Evolutionary conservation across 208 protist species (phyloP).

Genomic region (Herpetomonas samuelpessoai): DNA sequence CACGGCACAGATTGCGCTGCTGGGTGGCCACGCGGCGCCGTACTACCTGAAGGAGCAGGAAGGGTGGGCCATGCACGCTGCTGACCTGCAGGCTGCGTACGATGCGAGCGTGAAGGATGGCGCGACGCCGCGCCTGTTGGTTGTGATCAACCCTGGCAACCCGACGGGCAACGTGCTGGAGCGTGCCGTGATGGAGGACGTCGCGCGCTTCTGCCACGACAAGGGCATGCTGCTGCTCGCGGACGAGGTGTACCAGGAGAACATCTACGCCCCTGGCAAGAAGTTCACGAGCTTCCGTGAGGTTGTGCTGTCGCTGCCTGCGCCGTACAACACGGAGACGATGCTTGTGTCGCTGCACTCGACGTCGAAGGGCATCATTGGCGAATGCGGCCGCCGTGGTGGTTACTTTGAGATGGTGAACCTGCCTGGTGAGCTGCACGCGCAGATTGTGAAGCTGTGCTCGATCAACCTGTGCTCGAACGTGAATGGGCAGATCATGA

Average conservation of each 20-base stretch:
- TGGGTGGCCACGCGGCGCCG: slow-evolving; percentile 85
- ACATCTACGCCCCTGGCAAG: slow-evolving; percentile 92
- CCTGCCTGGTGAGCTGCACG: slow-evolving; percentile 49
- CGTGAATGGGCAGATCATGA: slow-evolving; percentile 93
- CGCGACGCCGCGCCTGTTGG: slow-evolving; percentile 91
- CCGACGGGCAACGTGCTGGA: slow-evolving; percentile 95
- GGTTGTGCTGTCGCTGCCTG: slow-evolving; percentile 62
- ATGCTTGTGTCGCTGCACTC: slow-evolving; percentile 95
- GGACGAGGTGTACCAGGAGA: slow-evolving; percentile 99
- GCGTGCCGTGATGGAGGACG: slow-evolving; percentile 71
- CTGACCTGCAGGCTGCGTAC: slow-evolving; percentile 60
- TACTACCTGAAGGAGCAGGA: slow-evolving; percentile 96
- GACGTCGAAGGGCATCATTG: slow-evolving; percentile 98
- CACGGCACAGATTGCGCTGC: slow-evolving; percentile 95
- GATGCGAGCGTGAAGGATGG: slow-evolving; percentile 55
- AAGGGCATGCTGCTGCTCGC: slow-evolving; percentile 93
- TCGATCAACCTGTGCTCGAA: slow-evolving; percentile 97
- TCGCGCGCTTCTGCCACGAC: slow-evolving; percentile 69
- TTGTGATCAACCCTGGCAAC: slow-evolving; percentile 99
- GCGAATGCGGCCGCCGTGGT: slow-evolving; percentile 97
- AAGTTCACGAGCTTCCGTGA: slow-evolving; percentile 92
- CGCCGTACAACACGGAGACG: slow-evolving; percentile 57
- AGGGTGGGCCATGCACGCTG: slow-evolving; percentile 85
- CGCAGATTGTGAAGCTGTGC: slow-evolving; percentile 95
- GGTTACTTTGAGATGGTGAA: slow-evolving; percentile 97